These are phyloP conservation scores for Xylariales sp. DNA, from an alignment of 2,329 filamentous ascomycete species.

Conservation along the genomic window DNA sequence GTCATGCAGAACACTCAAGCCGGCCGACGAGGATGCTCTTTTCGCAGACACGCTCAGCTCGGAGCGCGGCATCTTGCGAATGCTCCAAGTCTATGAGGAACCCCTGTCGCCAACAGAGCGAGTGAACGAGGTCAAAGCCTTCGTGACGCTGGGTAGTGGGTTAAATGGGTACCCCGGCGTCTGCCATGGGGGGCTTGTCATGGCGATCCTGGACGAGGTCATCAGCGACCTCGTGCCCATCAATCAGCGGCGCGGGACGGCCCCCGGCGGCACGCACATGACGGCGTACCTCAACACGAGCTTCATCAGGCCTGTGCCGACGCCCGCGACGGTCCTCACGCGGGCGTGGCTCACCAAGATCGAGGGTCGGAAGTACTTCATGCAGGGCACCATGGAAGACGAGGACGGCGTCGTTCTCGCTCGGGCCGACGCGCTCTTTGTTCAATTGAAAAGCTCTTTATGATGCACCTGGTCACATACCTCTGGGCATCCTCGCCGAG, in stretches of 20 bases:
- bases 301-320: conserved; percentile 64
- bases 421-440: conserved; percentile 63
- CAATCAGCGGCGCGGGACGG: conserved; percentile 49
- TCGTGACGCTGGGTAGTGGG: conserved; percentile 59
- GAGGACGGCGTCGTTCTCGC: conserved; percentile 61
- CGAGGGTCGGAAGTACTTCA: conserved; percentile 66
- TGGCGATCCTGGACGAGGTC: conserved; percentile 68
- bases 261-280: conserved; percentile 49
- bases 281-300: conserved; percentile 67
- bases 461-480: neutral
- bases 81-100: conserved; percentile 57
- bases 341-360: conserved; percentile 57
- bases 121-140: conserved; percentile 49
- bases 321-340: conserved; percentile 61
- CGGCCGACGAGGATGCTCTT: conserved; percentile 61
- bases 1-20: conserved; percentile 52
- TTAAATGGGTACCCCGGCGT: conserved; percentile 65
- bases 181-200: conserved; percentile 68
- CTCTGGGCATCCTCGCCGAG: no score
- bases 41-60: conserved; percentile 65
- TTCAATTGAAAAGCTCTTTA: conserved; percentile 35
- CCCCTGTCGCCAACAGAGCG: conserved; percentile 44
- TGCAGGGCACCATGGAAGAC: conserved; percentile 52
- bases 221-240: conserved; percentile 62
- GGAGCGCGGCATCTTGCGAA: conserved; percentile 59